Evolutionary conservation across 2,329 filamentous ascomycete genomes (phyloP).

Genomic region (Colletotrichum lupini): DNA sequence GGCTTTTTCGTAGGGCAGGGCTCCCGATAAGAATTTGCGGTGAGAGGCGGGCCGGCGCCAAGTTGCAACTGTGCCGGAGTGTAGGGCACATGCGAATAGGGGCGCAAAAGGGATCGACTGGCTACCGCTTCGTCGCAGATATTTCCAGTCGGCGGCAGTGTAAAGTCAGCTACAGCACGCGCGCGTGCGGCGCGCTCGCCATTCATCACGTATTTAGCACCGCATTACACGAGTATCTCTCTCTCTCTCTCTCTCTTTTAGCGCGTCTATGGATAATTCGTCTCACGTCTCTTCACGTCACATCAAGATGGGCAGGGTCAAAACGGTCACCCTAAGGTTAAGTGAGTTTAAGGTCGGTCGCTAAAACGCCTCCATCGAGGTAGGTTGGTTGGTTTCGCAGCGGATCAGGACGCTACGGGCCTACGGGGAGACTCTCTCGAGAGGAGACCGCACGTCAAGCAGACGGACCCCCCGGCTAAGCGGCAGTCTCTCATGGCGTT

Average conservation of each 20-base stretch:
- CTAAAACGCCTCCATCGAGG: not conserved
- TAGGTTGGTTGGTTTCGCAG: not conserved
- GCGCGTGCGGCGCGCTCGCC: not conserved
- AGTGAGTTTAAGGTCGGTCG: slow-evolving; percentile 3
- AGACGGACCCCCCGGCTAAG: slow-evolving; percentile 19
- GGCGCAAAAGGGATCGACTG: slow-evolving; percentile 19
- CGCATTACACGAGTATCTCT: not conserved
- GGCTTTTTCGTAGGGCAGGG: not conserved
- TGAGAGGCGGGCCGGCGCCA: not conserved
- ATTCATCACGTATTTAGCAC: not conserved
- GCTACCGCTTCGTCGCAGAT: slow-evolving; percentile 17
- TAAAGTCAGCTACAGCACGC: slow-evolving; percentile 1
- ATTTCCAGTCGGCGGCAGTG: slow-evolving; percentile 17
- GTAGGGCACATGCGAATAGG: not conserved
- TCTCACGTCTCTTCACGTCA: slow-evolving; percentile 6
- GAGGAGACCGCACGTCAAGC: slow-evolving; percentile 23
- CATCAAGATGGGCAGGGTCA: slow-evolving; percentile 18
- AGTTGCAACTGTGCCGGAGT: not conserved
- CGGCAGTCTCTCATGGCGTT: slow-evolving; percentile 10
- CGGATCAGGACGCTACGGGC: not conserved
- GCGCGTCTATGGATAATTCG: not conserved
- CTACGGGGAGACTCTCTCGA: slow-evolving; percentile 6
- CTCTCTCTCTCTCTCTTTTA: not conserved
- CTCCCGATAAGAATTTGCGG: not conserved
- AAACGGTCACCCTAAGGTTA: slow-evolving; percentile 21